Evolutionary conservation across 352 stramenopile genomes (phyloP).

Genomic region (Globisporangium cystogenes): DNA sequence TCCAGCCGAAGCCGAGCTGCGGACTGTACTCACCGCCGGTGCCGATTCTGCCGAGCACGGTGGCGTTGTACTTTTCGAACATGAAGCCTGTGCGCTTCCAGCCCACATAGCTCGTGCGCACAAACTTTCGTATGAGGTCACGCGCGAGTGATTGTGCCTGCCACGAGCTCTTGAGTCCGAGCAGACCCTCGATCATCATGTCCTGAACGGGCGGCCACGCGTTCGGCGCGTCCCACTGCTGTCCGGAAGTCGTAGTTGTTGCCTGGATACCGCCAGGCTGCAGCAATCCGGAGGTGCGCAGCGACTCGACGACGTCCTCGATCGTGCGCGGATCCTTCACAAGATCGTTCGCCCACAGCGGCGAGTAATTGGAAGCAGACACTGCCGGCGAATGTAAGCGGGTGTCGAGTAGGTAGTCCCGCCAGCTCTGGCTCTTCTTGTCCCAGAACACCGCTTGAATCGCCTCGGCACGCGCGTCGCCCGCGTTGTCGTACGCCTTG

Average conservation of each 20-base stretch:
- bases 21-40: constrained; percentile 46
- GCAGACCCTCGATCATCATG: constrained; percentile 74
- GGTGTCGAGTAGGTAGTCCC: constrained; percentile 65
- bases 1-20: constrained; percentile 54
- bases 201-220: constrained; percentile 83
- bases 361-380: constrained; percentile 66
- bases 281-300: constrained; percentile 56
- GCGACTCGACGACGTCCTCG: constrained; percentile 33
- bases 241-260: constrained; percentile 59
- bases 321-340: constrained; percentile 34
- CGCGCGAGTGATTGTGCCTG: constrained; percentile 47
- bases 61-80: constrained; percentile 75
- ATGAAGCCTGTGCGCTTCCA: constrained; percentile 74
- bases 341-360: constrained; percentile 73
- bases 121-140: constrained; percentile 53
- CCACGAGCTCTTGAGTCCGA: constrained; percentile 30
- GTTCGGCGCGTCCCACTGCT: constrained; percentile 88
- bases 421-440: constrained; percentile 44
- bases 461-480: constrained; percentile 30
- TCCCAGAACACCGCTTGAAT: constrained; percentile 77
- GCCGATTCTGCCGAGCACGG: constrained; percentile 22
- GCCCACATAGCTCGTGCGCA: constrained; percentile 47
- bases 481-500: constrained; percentile 7
- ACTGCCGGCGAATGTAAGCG: constrained; percentile 33
- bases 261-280: constrained; percentile 64